These are phyloP conservation scores for Zizania latifolia DNA, from an alignment of 176 grass and related monocot genomes.

Conservation along the genomic window DNA sequence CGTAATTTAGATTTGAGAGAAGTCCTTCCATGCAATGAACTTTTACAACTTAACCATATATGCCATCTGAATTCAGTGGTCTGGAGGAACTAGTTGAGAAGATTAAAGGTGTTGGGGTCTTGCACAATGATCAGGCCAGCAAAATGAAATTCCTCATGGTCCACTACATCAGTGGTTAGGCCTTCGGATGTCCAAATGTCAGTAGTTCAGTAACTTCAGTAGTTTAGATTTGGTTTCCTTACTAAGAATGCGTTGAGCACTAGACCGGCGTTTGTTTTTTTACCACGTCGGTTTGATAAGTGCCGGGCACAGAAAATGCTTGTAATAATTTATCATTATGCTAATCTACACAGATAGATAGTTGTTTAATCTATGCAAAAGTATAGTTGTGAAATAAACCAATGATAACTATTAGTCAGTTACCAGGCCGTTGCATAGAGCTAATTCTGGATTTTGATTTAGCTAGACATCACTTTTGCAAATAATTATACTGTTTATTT, in stretches of 20 bases:
- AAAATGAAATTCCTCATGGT: conserved; percentile 57
- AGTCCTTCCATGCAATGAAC: too few species aligned
- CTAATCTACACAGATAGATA: conserved; percentile 17
- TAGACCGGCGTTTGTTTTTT: conserved; percentile 22
- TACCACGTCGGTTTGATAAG: conserved; percentile 21
- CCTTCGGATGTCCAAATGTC: background rate
- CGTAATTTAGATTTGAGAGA: too few species aligned
- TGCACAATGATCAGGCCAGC: conserved; percentile 39
- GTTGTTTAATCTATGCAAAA: background rate
- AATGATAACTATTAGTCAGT: conserved; percentile 4
- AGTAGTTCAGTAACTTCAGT: conserved; percentile 9
- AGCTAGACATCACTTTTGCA: too few species aligned
- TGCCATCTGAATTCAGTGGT: conserved; percentile 31
- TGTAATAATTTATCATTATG: conserved; percentile 11
- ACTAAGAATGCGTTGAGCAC: background rate
- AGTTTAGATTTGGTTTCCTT: conserved; percentile 15
- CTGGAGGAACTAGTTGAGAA: conserved; percentile 69
- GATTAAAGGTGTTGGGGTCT: conserved; percentile 52
- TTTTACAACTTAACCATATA: too few species aligned
- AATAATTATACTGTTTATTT: too few species aligned
- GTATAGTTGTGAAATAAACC: background rate
- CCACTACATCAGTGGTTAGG: conserved; percentile 20
- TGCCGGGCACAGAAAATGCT: conserved; percentile 19
- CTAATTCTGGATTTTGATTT: too few species aligned
- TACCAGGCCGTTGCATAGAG: too few species aligned